phyloP scores from a whole-genome alignment of 371 early-diverging fungal genomes.

The Saksenaea oblongispora region DNA sequence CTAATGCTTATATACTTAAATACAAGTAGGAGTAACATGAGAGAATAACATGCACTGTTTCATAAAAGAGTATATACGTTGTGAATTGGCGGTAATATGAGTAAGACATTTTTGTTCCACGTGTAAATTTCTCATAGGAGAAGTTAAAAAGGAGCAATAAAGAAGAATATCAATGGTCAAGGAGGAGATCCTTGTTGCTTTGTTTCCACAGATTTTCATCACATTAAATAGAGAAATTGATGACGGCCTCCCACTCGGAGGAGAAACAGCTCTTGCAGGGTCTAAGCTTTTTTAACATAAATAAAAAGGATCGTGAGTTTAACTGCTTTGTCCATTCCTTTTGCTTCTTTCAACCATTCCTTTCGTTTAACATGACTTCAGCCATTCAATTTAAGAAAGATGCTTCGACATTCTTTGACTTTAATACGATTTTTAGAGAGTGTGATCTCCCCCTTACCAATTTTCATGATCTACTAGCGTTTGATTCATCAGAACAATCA shows the following conservation, averaged over 20 bases:
- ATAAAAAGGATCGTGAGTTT: background rate
- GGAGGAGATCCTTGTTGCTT: background rate
- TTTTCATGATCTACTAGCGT: conserved; percentile 24
- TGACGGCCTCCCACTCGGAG: background rate
- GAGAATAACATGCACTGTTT: no score
- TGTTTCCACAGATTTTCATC: background rate
- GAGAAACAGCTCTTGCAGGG: background rate
- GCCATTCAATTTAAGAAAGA: conserved; percentile 32
- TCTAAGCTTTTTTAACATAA: background rate
- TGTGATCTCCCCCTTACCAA: conserved; percentile 25
- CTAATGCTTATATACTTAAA: no score
- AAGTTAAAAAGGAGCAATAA: no score
- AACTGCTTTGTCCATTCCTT: background rate
- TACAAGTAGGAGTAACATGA: no score
- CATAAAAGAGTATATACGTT: no score
- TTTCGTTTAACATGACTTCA: conserved; percentile 10
- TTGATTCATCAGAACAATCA: conserved; percentile 34
- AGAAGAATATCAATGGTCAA: background rate
- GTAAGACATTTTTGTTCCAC: no score
- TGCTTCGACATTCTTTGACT: conserved; percentile 31
- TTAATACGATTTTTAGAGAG: conserved; percentile 28
- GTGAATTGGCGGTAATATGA: no score
- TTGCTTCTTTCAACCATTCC: conserved; percentile 15
- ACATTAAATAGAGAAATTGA: background rate
- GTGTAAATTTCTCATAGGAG: no score